Evolutionary conservation across 2,329 filamentous ascomycete species (phyloP).

Genomic region (Akanthomyces lecanii): DNA sequence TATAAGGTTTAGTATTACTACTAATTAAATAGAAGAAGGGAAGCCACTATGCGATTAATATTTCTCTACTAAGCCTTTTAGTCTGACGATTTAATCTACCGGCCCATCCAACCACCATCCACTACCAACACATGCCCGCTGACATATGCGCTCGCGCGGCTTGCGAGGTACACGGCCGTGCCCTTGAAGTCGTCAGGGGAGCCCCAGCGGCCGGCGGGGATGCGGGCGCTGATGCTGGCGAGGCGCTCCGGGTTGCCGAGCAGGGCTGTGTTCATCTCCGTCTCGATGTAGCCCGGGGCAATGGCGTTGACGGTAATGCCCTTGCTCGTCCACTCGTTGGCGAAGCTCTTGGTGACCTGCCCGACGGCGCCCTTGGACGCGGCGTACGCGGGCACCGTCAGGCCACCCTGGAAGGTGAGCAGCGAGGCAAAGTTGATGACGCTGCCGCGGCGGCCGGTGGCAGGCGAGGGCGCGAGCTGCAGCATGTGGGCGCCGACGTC

Average conservation of each 20-base stretch:
- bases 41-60: background rate
- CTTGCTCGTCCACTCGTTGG: conserved; percentile 79
- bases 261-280: conserved; percentile 89
- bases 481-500: conserved; percentile 80
- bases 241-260: conserved; percentile 67
- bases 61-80: background rate
- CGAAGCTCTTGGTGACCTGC: conserved; percentile 78
- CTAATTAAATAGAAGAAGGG: background rate
- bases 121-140: conserved; percentile 78
- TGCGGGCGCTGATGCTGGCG: conserved; percentile 70
- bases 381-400: conserved; percentile 85
- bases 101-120: conserved; percentile 90
- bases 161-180: conserved; percentile 70
- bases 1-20: background rate
- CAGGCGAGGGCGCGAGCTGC: conserved; percentile 41
- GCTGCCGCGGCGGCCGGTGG: conserved; percentile 56
- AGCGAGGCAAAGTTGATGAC: conserved; percentile 85
- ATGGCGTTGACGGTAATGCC: conserved; percentile 85
- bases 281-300: conserved; percentile 84
- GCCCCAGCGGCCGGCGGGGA: conserved; percentile 82
- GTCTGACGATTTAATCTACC: conserved; percentile 41
- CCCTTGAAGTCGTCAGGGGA: conserved; percentile 85
- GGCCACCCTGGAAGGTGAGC: conserved; percentile 78
- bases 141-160: conserved; percentile 73
- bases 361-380: conserved; percentile 80